phyloP scores from a whole-genome alignment of 1,284 basidiomycete genomes.

The Tylopilus sp. region DNA sequence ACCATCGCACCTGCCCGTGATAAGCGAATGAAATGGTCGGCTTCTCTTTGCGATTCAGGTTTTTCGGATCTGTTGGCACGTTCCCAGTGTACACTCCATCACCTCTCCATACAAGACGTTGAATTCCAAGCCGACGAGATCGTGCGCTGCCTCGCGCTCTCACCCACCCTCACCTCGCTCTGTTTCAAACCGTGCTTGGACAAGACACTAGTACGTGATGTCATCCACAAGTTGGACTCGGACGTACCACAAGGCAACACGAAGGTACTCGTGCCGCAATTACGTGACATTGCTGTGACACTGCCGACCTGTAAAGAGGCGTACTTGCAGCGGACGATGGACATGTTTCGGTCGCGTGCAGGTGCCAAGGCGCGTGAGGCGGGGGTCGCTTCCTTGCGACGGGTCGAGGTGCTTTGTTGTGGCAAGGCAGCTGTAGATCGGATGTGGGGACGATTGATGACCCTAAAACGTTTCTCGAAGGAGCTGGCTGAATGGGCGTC shows the following conservation, averaged over 20 bases:
- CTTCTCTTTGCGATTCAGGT: neutral
- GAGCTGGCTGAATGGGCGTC: constrained; percentile 10
- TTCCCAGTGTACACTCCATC: constrained; percentile 23
- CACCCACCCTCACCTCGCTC: constrained; percentile 23
- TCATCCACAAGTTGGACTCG: constrained; percentile 22
- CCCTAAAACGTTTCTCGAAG: constrained; percentile 2
- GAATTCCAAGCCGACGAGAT: constrained; percentile 32
- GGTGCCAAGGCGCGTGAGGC: constrained; percentile 8
- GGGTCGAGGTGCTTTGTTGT: constrained; percentile 21
- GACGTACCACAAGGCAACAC: neutral
- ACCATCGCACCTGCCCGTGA: constrained; percentile 12
- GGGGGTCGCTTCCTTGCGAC: constrained; percentile 12
- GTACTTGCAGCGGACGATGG: constrained; percentile 15
- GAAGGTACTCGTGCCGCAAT: constrained; percentile 6
- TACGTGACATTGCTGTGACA: constrained; percentile 21
- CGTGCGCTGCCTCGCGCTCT: constrained; percentile 29
- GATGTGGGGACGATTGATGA: neutral
- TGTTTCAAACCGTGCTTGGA: constrained; percentile 33
- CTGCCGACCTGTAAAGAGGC: constrained; percentile 25
- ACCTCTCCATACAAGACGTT: constrained; percentile 31
- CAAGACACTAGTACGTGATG: constrained; percentile 10
- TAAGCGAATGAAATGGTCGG: neutral
- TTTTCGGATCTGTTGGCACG: constrained; percentile 33
- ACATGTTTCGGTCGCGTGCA: constrained; percentile 26
- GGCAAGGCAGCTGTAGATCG: constrained; percentile 9